These are phyloP conservation scores for Amaranthus cruentus DNA, from an alignment of 148 eudicot genomes.

Conservation along the genomic window DNA sequence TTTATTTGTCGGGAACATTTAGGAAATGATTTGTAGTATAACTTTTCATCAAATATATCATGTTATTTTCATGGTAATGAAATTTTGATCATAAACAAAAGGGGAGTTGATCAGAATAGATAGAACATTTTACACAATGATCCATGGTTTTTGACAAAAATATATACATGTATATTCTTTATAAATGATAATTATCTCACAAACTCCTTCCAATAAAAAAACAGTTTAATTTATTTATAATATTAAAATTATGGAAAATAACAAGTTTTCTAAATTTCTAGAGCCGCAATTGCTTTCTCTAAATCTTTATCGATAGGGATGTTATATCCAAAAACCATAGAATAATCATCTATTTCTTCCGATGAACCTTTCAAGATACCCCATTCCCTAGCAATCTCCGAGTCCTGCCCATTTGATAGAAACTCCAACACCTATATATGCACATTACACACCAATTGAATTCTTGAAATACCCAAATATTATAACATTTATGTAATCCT, in stretches of 20 bases:
- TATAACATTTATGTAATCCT: no score
- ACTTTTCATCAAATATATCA: no score
- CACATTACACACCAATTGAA: neutral
- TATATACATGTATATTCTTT: neutral
- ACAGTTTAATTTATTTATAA: constrained; percentile 4
- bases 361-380: constrained; percentile 44
- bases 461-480: no score
- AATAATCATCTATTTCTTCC: constrained; percentile 70
- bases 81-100: no score
- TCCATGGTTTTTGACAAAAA: neutral
- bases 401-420: constrained; percentile 40
- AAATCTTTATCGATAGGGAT: constrained; percentile 51
- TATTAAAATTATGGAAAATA: neutral
- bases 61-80: no score
- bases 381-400: constrained; percentile 45
- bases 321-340: constrained; percentile 69
- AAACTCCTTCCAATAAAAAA: neutral
- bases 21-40: no score
- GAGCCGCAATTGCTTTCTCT: constrained; percentile 37
- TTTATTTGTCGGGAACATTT: no score
- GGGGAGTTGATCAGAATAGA: no score
- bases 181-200: neutral
- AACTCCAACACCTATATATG: constrained; percentile 52
- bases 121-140: no score
- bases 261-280: constrained; percentile 18